A percentile compares a stretch with the other conserved stretches of the same genome.
phyloP scores from a whole-genome alignment of 2,329 filamentous ascomycete species.

The Metarhizium rileyi region DNA sequence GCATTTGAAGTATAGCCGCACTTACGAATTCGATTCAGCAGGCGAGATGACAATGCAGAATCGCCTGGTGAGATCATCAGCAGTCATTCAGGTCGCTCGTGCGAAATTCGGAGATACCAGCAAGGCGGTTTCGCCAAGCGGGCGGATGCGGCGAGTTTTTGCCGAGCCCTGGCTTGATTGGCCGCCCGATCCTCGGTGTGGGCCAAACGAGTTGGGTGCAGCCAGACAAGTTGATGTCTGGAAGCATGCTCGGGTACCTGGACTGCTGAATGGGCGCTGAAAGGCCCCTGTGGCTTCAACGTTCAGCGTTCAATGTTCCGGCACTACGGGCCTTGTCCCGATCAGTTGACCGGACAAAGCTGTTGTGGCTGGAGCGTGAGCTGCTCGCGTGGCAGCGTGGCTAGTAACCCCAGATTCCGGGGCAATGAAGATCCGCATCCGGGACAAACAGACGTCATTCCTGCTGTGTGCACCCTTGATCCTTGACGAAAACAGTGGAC shows the following conservation, averaged over 20 bases:
- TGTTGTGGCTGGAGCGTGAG: background rate
- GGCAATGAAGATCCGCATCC: background rate
- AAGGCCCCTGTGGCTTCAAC: background rate
- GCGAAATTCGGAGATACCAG: conserved; percentile 2
- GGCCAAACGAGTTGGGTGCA: background rate
- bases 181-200: background rate
- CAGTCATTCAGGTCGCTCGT: conserved; percentile 1
- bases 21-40: background rate
- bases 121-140: background rate
- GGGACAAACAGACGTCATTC: background rate
- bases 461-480: background rate
- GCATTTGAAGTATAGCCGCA: background rate
- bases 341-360: background rate
- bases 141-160: background rate
- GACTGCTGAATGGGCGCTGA: background rate
- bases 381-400: background rate
- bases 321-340: background rate
- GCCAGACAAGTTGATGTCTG: no score
- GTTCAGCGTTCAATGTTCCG: no score
- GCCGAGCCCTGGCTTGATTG: background rate
- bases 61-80: background rate
- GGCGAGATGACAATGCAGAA: background rate
- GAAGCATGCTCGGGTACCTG: background rate
- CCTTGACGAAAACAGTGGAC: background rate
- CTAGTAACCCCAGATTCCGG: background rate